Base-by-base conservation (phyloP, 2,329 filamentous ascomycete species). In the Epichloe gansuensis region DNA sequence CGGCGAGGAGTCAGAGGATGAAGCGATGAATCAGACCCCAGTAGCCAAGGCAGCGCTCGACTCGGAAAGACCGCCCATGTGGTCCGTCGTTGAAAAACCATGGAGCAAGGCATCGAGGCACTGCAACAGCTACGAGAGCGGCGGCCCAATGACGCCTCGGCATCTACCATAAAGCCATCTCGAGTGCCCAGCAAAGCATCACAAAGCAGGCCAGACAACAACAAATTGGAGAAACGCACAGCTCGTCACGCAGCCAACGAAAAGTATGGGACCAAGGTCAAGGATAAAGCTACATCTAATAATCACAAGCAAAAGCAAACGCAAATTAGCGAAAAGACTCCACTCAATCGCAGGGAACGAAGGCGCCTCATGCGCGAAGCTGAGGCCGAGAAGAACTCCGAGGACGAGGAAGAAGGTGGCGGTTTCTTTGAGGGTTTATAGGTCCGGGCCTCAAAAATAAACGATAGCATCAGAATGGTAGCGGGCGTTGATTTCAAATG, bases 81-180 rank as follows among this genome's bases (percentile, higher is more conserved):
- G 86, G 86, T 68, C 69, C 15, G 68, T 75, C 13, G 76, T 91
- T 17, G 84, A 87, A 72, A 78, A 60, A 76, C 82, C 12, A 81
- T 85, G 72, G 69, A 72, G 51, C 71, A 80, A 39, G 81, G 81
- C 6, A 70, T 63, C 3, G 58, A 70, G 1, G 74, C 74, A 13
- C 62, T 86, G 50, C 73, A 78, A 54, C 69, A 63, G 50, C 61
- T 86, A 48, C 73, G 81, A 50, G 79, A 85, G 58, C 75, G 81
- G 54, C 67, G 65, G 25, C 57, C 63, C 13, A 52, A 57, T 39
- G 59, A 58, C 5, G 54, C 55, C 6, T 49, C 55, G 31, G 53
- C 47, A 39, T 52, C 52, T 39, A 48, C 38, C 46, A 46, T 42
- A 25, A 59, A 57, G 51, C 46, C 54, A 23, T 52, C 58, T 37